Evolutionary conservation across 345 rosid species (phyloP), one percentile per base, ranked within the genome.

Genomic region (Balakata baccata): DNA sequence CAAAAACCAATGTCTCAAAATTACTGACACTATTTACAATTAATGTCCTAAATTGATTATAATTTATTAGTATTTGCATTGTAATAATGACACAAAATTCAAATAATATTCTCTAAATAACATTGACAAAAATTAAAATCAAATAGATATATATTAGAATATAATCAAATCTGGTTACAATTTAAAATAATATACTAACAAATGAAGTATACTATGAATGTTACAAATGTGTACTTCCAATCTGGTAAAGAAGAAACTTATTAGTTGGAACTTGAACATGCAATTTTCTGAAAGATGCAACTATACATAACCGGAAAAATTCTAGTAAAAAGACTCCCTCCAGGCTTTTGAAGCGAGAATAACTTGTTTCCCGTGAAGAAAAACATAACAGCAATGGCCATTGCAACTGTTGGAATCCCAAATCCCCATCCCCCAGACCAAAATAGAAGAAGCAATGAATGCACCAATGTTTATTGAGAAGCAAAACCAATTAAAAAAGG

Each of bases 351-450:
- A 69, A 89, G 61, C 53, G 98, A 71, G 66, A 90, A 95, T 51
- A 81, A 70, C 50, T 78, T 83, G 75, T 92, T 92, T 16, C 98
- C 98, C 0, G 86, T 62, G 56, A 95, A 89, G 89, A 95, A 95
- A 74, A 86, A 90, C 71, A 82, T 79, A 69, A 92, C 86, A 0
- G 99, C 99, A 73, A 91, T 49, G 61, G 84, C 90, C 98, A 95
- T 95, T 0, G 94, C 93, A 16, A 78, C 98, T 0, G 98, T 86
- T 3, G 99, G 97, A 70, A 95, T 66, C 70, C 99, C 98, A 61
- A 95, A 95, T 5, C 98, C 98, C 97, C 96, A 95, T 6, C 88
- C 94, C 99, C 92, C 94, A 95, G 52, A 95, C 98, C 75, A 95
- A 84, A 53, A 95, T 87, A 8, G 96, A 90, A 13, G 99, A 86